These are phyloP conservation scores for Arachis hypogaea DNA, from an alignment of 306 rosid genomes.

Conservation along the genomic window DNA sequence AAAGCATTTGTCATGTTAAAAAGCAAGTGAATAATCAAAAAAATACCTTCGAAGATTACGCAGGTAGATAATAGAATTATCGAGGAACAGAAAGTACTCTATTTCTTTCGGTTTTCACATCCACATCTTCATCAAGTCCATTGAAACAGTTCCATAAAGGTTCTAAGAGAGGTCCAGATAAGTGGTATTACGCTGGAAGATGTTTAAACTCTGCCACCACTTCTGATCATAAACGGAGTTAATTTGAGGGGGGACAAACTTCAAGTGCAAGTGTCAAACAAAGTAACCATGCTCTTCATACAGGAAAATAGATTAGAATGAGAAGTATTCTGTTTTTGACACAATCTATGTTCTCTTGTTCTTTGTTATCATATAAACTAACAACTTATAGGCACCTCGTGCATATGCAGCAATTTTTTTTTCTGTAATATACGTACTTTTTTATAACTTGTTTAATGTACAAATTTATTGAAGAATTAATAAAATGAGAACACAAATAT, in stretches of 20 bases:
- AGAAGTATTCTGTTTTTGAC: neutral
- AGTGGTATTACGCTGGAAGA: slow-evolving; percentile 42
- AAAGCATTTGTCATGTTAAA: slow-evolving; percentile 20
- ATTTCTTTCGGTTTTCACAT: slow-evolving; percentile 84
- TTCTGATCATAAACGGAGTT: slow-evolving; percentile 52
- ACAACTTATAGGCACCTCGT: too few species aligned
- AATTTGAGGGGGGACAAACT: slow-evolving; percentile 62
- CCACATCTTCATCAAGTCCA: slow-evolving; percentile 74
- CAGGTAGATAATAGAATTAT: slow-evolving; percentile 82
- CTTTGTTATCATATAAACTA: too few species aligned
- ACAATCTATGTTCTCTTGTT: too few species aligned
- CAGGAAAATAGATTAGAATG: slow-evolving; percentile 44
- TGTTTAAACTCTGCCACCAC: slow-evolving; percentile 58
- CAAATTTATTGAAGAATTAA: too few species aligned
- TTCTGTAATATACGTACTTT: neutral
- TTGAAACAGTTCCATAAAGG: slow-evolving; percentile 47
- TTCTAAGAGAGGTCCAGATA: slow-evolving; percentile 67
- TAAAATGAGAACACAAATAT: too few species aligned
- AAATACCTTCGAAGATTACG: slow-evolving; percentile 83
- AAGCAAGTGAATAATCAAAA: slow-evolving; percentile 30
- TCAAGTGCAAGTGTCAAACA: slow-evolving; percentile 81
- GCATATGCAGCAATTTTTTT: neutral
- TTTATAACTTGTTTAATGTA: neutral
- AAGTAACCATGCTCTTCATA: slow-evolving; percentile 74
- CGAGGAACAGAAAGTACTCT: slow-evolving; percentile 85